Evolutionary conservation across 2,329 filamentous ascomycete species (phyloP).

Genomic region (Fusarium veterinarium): DNA sequence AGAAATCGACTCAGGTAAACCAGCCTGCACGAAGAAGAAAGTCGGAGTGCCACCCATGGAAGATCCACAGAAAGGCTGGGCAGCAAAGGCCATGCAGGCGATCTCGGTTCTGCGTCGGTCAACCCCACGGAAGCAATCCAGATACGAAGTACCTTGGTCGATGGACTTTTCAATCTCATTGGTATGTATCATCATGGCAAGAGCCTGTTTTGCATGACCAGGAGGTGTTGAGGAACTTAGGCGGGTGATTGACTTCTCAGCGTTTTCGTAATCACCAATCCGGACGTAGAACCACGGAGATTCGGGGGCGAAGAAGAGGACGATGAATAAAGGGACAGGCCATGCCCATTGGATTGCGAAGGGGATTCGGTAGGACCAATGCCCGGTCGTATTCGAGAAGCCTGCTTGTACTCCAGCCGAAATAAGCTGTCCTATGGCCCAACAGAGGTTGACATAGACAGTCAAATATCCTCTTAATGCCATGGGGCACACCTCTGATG

Average conservation of each 20-base stretch:
- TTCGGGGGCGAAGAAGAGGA: constrained; percentile 48
- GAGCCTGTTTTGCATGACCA: constrained; percentile 53
- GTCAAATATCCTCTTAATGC: constrained; percentile 56
- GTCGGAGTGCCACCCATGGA: constrained; percentile 58
- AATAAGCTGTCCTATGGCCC: constrained; percentile 56
- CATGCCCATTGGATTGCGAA: constrained; percentile 55
- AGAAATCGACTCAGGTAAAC: constrained; percentile 39
- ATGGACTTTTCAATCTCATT: constrained; percentile 53
- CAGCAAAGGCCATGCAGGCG: constrained; percentile 53
- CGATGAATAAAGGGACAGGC: constrained; percentile 46
- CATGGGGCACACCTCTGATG: constrained; percentile 58
- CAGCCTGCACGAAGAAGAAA: constrained; percentile 60
- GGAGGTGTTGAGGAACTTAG: constrained; percentile 50
- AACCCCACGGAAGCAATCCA: constrained; percentile 61
- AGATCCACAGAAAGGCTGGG: constrained; percentile 55
- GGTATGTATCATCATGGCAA: constrained; percentile 70
- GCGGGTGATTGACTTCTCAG: constrained; percentile 40
- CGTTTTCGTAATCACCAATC: constrained; percentile 45
- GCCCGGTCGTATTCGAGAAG: constrained; percentile 29
- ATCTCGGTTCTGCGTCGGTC: constrained; percentile 60
- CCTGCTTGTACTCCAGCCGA: constrained; percentile 48
- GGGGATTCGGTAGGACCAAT: constrained; percentile 53
- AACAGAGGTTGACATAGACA: constrained; percentile 57
- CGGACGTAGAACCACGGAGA: constrained; percentile 51
- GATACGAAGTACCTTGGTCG: constrained; percentile 46